Percentiles rank a stretch among this genome's conserved stretches.
Evolutionary conservation across 2,329 filamentous ascomycete species (phyloP).

Genomic region (Orbilia brochopaga): DNA sequence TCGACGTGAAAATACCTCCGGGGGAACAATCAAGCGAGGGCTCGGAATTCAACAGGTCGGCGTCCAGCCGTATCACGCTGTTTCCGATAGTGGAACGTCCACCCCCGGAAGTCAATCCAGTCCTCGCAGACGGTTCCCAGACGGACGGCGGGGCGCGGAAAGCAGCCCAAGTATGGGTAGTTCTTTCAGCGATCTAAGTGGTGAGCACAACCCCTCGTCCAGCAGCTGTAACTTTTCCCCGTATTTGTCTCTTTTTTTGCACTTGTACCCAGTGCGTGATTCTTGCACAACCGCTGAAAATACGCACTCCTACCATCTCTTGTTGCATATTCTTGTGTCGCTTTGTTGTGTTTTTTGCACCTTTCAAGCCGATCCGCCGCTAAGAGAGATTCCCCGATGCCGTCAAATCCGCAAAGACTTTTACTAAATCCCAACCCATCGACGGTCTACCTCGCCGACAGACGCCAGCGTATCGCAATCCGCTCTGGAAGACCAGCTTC

Average conservation of each 20-base stretch:
- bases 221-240: constrained; percentile 41
- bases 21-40: constrained; percentile 39
- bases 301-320: neutral
- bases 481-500: constrained; percentile 76
- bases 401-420: constrained; percentile 42
- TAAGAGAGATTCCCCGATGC: constrained; percentile 41
- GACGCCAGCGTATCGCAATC: constrained; percentile 82
- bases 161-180: constrained; percentile 81
- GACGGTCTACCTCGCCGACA: constrained; percentile 56
- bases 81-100: constrained; percentile 64
- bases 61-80: constrained; percentile 52
- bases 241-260: neutral
- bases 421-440: constrained; percentile 45
- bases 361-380: constrained; percentile 44
- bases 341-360: constrained; percentile 23
- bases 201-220: constrained; percentile 58
- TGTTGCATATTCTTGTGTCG: constrained; percentile 6
- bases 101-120: constrained; percentile 66
- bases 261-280: neutral
- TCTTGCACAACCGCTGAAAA: neutral
- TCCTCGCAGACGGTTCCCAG: constrained; percentile 63
- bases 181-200: constrained; percentile 84
- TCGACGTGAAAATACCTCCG: constrained; percentile 36
- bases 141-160: constrained; percentile 70
- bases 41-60: constrained; percentile 35